These are phyloP conservation scores for Phytophthora pistaciae DNA, from an alignment of 352 stramenopile genomes.

Conservation along the genomic window DNA sequence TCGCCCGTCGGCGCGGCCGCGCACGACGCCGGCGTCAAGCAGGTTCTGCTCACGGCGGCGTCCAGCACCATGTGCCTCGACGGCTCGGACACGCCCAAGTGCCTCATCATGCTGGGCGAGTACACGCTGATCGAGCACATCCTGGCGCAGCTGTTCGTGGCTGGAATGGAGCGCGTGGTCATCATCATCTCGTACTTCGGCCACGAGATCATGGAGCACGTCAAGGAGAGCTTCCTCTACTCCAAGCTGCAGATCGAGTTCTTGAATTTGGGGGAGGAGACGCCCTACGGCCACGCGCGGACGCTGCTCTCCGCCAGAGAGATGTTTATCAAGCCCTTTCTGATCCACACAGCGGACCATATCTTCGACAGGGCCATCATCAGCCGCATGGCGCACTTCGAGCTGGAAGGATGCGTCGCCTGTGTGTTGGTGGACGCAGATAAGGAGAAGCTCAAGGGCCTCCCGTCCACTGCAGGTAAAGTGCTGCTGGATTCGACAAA, in stretches of 20 bases:
- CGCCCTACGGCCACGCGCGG: conserved; percentile 74
- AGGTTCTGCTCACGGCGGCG: conserved; percentile 83
- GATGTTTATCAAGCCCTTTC: conserved; percentile 84
- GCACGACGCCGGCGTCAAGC: conserved; percentile 47
- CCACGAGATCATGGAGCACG: conserved; percentile 82
- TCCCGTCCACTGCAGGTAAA: conserved; percentile 77
- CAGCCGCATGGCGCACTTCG: conserved; percentile 69
- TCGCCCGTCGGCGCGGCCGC: neutral
- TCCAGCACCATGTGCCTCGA: conserved; percentile 85
- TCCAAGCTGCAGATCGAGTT: conserved; percentile 87
- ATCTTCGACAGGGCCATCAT: conserved; percentile 87
- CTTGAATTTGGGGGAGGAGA: conserved; percentile 84
- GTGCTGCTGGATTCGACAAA: conserved; percentile 59
- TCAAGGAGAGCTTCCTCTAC: conserved; percentile 81
- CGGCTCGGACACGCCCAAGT: conserved; percentile 83
- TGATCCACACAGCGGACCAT: conserved; percentile 89
- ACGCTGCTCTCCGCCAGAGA: conserved; percentile 79
- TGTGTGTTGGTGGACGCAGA: conserved; percentile 83
- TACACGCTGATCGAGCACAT: conserved; percentile 88
- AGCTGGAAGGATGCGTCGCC: conserved; percentile 74
- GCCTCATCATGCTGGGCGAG: conserved; percentile 75
- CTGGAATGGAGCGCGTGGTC: conserved; percentile 84
- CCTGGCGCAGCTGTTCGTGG: conserved; percentile 82
- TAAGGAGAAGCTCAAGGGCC: conserved; percentile 59
- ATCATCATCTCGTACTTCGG: conserved; percentile 88